phyloP scores from a whole-genome alignment of 371 early-diverging fungal species.

The Syncephalastrum sp. region DNA sequence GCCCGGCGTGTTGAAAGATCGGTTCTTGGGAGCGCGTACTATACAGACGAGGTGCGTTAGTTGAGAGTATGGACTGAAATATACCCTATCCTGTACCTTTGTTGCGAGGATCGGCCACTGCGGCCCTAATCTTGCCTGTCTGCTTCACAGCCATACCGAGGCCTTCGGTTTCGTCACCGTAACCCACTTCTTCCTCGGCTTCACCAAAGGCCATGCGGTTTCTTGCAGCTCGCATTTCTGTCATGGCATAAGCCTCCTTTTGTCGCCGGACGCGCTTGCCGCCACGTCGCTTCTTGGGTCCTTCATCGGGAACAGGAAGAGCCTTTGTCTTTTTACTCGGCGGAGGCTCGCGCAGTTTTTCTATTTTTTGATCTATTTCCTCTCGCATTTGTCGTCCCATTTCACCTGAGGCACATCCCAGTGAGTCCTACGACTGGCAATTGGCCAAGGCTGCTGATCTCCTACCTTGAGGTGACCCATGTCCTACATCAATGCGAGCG shows the following conservation, averaged over 20 bases:
- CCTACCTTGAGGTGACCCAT: constrained; percentile 67
- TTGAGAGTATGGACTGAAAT: neutral
- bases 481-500: constrained; percentile 84
- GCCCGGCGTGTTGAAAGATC: constrained; percentile 27
- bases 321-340: constrained; percentile 85
- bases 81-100: constrained; percentile 51
- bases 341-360: constrained; percentile 85
- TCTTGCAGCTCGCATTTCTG: constrained; percentile 87
- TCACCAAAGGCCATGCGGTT: constrained; percentile 93
- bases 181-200: constrained; percentile 86
- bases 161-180: constrained; percentile 81
- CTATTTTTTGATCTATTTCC: constrained; percentile 86
- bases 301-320: constrained; percentile 91
- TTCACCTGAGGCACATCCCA: constrained; percentile 33
- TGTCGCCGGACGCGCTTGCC: constrained; percentile 82
- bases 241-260: constrained; percentile 83
- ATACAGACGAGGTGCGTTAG: constrained; percentile 3
- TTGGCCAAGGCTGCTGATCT: neutral
- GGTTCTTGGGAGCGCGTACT: constrained; percentile 68
- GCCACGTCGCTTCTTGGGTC: constrained; percentile 85
- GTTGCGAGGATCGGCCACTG: constrained; percentile 57
- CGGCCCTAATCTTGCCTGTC: constrained; percentile 71
- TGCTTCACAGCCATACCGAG: constrained; percentile 84
- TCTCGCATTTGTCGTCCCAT: constrained; percentile 70
- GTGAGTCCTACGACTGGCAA: neutral